Percentiles rank a stretch among this genome's conserved stretches.
phyloP scores from a whole-genome alignment of 495 filamentous ascomycete species.

The Oidiodendron maius region DNA sequence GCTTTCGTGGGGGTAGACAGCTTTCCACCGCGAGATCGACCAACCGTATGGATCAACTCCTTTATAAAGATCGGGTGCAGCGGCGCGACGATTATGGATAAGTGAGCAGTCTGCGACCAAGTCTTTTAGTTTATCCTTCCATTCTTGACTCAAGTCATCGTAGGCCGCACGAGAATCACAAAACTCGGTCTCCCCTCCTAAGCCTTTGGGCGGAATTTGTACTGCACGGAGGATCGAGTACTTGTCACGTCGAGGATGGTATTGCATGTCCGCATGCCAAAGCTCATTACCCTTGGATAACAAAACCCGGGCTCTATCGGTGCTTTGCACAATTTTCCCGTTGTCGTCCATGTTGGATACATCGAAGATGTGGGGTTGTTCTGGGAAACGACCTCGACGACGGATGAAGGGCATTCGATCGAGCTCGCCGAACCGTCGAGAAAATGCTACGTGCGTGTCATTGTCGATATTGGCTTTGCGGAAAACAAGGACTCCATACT shows the following conservation, averaged over 20 bases:
- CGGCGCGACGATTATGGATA: constrained; percentile 45
- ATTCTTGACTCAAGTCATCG: constrained; percentile 38
- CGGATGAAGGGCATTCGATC: constrained; percentile 50
- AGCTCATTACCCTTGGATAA: constrained; percentile 41
- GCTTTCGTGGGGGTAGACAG: constrained; percentile 47
- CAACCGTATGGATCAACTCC: constrained; percentile 35
- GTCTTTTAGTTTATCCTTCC: constrained; percentile 32
- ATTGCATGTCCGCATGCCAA: constrained; percentile 53
- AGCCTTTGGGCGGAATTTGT: constrained; percentile 42
- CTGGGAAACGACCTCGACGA: constrained; percentile 39
- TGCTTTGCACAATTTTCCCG: constrained; percentile 31
- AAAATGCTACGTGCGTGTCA: constrained; percentile 45
- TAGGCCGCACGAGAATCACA: constrained; percentile 51
- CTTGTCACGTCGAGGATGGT: constrained; percentile 51
- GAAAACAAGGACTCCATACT: constrained; percentile 55
- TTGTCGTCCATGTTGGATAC: constrained; percentile 47
- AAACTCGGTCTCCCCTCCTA: constrained; percentile 52
- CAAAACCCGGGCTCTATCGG: constrained; percentile 26
- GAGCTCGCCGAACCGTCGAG: constrained; percentile 46
- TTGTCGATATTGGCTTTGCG: constrained; percentile 46
- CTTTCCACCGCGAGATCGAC: constrained; percentile 42
- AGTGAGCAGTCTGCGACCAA: constrained; percentile 49
- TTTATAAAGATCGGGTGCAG: constrained; percentile 42
- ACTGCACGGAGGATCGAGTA: constrained; percentile 48
- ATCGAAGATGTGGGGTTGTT: constrained; percentile 49